Evolutionary conservation across 148 eudicot genomes (phyloP).

Genomic region (Cornus kousa): DNA sequence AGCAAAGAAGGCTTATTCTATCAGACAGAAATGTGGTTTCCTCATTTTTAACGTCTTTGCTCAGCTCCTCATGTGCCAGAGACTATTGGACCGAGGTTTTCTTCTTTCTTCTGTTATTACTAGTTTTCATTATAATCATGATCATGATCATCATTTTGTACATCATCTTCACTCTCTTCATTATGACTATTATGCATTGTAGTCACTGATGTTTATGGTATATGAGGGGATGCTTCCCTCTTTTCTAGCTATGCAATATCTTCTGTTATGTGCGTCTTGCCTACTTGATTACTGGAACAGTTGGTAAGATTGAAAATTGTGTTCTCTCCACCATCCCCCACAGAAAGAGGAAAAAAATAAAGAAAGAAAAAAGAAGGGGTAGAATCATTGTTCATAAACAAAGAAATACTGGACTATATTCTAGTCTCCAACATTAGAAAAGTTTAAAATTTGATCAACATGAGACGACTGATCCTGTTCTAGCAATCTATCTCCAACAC

Average conservation of each 20-base stretch:
- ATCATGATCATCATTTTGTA: neutral
- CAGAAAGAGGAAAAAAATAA: too few relatives aligned
- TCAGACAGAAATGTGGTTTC: conserved; percentile 68
- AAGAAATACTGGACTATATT: conserved; percentile 52
- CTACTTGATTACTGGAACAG: neutral
- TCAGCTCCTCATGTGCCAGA: conserved; percentile 58
- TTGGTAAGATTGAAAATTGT: neutral
- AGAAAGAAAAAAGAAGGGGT: too few relatives aligned
- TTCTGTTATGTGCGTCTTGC: neutral
- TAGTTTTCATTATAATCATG: neutral
- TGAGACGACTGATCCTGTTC: too few relatives aligned
- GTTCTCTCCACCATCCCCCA: too few relatives aligned
- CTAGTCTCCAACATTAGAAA: conserved; percentile 19
- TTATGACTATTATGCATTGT: neutral
- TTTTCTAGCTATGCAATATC: neutral
- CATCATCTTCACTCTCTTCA: neutral
- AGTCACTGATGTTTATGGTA: neutral
- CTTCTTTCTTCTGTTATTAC: neutral
- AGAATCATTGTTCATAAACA: conserved; percentile 5
- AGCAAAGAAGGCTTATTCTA: conserved; percentile 73
- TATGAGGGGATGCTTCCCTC: neutral
- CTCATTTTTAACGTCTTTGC: conserved; percentile 59
- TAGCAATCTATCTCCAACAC: too few relatives aligned
- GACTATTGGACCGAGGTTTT: conserved; percentile 47
- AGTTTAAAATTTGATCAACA: too few relatives aligned